These are phyloP conservation scores for Sporisorium scitamineum DNA, from an alignment of 1,284 basidiomycete genomes.

Conservation along the genomic window DNA sequence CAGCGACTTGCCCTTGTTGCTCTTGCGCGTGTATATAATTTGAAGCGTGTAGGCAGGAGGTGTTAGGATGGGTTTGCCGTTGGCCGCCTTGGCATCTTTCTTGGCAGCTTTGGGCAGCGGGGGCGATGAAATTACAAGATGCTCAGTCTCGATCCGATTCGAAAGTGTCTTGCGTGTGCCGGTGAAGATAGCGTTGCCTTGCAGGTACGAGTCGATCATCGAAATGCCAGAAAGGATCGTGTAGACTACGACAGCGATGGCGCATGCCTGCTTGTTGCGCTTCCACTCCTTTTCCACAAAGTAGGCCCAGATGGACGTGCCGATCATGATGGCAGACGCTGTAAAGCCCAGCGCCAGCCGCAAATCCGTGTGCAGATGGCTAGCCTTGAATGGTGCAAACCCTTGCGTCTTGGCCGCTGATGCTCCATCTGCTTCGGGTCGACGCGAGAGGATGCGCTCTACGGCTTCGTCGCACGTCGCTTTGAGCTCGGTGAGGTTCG, in stretches of 20 bases:
- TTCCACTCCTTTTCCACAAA: slow-evolving; percentile 65
- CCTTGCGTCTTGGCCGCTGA: slow-evolving; percentile 11
- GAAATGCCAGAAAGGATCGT: slow-evolving; percentile 42
- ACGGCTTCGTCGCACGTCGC: slow-evolving; percentile 64
- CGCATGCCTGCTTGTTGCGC: slow-evolving; percentile 55
- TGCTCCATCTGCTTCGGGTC: slow-evolving; percentile 28
- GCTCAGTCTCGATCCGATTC: slow-evolving; percentile 56
- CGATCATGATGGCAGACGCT: slow-evolving; percentile 63
- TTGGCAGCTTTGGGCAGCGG: slow-evolving; percentile 46
- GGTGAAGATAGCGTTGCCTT: slow-evolving; percentile 59
- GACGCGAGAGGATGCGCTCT: slow-evolving; percentile 47
- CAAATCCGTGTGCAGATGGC: slow-evolving; percentile 60
- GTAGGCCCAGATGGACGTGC: slow-evolving; percentile 58
- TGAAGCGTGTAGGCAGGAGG: slow-evolving; percentile 62
- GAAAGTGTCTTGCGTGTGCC: slow-evolving; percentile 57
- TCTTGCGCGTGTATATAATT: slow-evolving; percentile 54
- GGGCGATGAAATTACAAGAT: slow-evolving; percentile 53
- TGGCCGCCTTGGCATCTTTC: slow-evolving; percentile 19
- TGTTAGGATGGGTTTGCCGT: slow-evolving; percentile 46
- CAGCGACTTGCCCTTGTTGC: slow-evolving; percentile 46
- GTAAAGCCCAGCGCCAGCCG: slow-evolving; percentile 55
- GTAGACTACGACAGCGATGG: slow-evolving; percentile 56
- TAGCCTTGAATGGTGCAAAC: slow-evolving; percentile 59
- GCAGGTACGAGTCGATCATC: slow-evolving; percentile 48
- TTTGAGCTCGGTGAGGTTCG: slow-evolving; percentile 61